phyloP scores from a whole-genome alignment of 176 grass and related monocot genomes.

The Sorghum bicolor region DNA sequence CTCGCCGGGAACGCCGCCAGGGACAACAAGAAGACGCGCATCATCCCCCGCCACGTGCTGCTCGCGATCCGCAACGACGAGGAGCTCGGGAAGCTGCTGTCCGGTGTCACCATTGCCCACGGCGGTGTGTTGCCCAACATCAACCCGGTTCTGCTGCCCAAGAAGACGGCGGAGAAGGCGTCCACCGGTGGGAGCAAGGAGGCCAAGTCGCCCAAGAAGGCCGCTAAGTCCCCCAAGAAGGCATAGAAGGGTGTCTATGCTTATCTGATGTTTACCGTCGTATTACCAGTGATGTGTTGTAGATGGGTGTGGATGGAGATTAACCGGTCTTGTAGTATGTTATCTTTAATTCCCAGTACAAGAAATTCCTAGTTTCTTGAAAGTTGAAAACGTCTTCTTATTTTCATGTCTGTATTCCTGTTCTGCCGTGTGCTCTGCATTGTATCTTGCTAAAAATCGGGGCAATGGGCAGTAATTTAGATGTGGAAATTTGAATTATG shows the following conservation, averaged over 20 bases:
- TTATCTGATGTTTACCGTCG: not conserved
- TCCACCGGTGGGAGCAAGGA: constrained; percentile 26
- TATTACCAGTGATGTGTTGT: not conserved
- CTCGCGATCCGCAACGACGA: constrained; percentile 62
- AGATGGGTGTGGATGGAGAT: not conserved
- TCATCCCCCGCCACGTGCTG: constrained; percentile 56
- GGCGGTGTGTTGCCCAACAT: constrained; percentile 62
- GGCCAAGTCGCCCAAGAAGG: constrained; percentile 51
- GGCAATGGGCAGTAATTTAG: too few species aligned
- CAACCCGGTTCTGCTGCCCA: constrained; percentile 54
- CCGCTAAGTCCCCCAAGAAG: constrained; percentile 47
- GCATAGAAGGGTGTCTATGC: constrained; percentile 7
- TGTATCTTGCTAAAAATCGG: too few species aligned
- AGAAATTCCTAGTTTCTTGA: not conserved
- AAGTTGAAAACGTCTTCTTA: not conserved
- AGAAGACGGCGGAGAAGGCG: constrained; percentile 50
- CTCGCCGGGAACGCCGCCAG: constrained; percentile 56
- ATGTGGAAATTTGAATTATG: too few species aligned
- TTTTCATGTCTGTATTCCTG: too few species aligned
- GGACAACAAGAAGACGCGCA: constrained; percentile 72
- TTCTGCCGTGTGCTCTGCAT: not conserved
- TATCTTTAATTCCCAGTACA: not conserved
- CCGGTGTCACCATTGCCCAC: constrained; percentile 58
- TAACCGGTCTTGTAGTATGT: not conserved
- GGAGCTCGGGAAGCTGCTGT: constrained; percentile 56